Evolutionary conservation across 495 filamentous ascomycete species (phyloP).

Genomic region (Xylaria scruposa): DNA sequence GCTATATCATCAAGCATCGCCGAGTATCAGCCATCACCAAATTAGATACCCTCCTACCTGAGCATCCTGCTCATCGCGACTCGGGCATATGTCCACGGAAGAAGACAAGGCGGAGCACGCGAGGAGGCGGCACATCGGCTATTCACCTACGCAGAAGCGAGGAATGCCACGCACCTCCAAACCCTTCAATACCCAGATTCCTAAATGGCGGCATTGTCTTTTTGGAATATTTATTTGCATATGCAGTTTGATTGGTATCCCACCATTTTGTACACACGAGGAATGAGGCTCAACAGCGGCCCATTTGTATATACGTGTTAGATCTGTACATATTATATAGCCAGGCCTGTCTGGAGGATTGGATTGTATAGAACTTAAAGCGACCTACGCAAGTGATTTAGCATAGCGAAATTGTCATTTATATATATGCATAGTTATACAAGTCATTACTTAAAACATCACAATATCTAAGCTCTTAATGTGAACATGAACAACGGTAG

Average conservation of each 20-base stretch:
- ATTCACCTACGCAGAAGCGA: not conserved
- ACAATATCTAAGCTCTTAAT: not conserved
- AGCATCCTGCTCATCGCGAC: too few species aligned
- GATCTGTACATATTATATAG: not conserved
- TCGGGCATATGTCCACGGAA: too few species aligned
- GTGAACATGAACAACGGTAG: not conserved
- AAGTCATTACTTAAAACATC: not conserved
- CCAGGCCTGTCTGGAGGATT: not conserved
- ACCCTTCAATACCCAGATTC: not conserved
- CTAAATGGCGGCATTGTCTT: not conserved
- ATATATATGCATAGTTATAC: too few species aligned
- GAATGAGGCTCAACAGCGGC: not conserved
- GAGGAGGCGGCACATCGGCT: too few species aligned
- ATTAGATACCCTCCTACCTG: too few species aligned
- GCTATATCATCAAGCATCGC: too few species aligned
- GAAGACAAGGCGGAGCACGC: too few species aligned
- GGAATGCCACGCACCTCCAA: too few species aligned
- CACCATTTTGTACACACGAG: not conserved
- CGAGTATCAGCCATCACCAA: too few species aligned
- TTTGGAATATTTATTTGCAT: not conserved
- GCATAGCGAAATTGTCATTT: constrained; percentile 10
- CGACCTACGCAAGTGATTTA: not conserved
- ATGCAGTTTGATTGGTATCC: not conserved
- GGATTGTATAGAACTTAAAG: not conserved
- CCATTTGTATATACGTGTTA: not conserved